Base-by-base conservation (phyloP, 768 basidiomycete genomes). In the Auricularia sp. region DNA sequence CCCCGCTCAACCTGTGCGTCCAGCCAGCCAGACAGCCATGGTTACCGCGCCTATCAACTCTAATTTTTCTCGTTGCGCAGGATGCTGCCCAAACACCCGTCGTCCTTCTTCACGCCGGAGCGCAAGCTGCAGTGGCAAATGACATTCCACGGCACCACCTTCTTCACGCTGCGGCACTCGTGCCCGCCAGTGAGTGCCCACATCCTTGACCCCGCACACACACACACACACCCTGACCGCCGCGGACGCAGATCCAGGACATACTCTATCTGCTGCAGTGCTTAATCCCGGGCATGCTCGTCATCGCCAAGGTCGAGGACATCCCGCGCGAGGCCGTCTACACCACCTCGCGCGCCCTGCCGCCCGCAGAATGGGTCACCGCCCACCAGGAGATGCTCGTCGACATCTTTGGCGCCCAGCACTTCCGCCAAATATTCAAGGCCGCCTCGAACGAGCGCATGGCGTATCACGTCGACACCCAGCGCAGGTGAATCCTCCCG, bases 81-180 rank as follows among this genome's bases (percentile, higher is more conserved):
- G 14, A 12, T 47, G 71, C 81, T 92, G 42, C 90, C 90, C 7
- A 79, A 85, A 65, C 85, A 91, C 67, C 90, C 90, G 44, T 87
- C 86, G 47, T 90, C 90, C 33, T 92, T 93, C 76, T 93, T 92
- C 77, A 88, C 87, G 61, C 89, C 89, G 11, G 88, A 92, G 72
- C 79, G 90, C 68, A 84, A 88, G 66, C 83, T 91, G 58, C 90
- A 91, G 72, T 93, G 91, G 90, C 84, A 91, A 73, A 91, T 91
- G 90, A 88, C 91, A 70, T 93, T 93, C 63, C 63, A 64, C 18
- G 59, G 53, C 23, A 59, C 56, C 6, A 23, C 56, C 34, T 59
- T 59, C 56, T 33, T 29, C 56, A 59, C 56, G 4, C 21, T 59
- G 56, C 56, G 56, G 14, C 23, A 29, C 56, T 59, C 56, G 1